phyloP scores from a whole-genome alignment of 2,329 filamentous ascomycete genomes.

The Phaeophleospora eucalypticola region DNA sequence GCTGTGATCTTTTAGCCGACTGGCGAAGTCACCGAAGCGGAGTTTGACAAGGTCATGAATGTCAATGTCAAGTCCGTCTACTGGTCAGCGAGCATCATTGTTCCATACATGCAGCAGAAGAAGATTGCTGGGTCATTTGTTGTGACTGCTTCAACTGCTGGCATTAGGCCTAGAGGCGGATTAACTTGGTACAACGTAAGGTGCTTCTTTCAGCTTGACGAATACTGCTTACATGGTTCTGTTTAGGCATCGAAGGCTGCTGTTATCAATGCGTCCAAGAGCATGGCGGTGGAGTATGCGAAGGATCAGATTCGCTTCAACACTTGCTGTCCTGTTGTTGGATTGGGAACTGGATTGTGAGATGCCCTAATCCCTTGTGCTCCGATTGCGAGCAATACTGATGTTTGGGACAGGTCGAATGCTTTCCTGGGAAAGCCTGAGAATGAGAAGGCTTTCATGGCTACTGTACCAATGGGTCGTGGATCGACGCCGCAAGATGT shows the following conservation, averaged over 20 bases:
- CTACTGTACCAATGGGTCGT: constrained; percentile 53
- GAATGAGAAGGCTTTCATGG: constrained; percentile 54
- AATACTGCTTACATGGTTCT: neutral
- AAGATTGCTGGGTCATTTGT: constrained; percentile 59
- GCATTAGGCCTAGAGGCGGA: constrained; percentile 56
- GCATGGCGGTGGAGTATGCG: constrained; percentile 69
- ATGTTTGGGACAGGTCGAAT: constrained; percentile 28
- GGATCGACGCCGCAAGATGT: constrained; percentile 60
- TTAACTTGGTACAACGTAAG: constrained; percentile 71
- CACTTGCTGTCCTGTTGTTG: constrained; percentile 53
- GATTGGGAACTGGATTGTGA: constrained; percentile 32
- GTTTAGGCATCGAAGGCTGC: constrained; percentile 42
- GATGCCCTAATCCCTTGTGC: no score
- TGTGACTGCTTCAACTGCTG: constrained; percentile 63
- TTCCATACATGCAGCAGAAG: constrained; percentile 58
- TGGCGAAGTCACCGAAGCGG: constrained; percentile 58
- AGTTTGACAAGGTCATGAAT: constrained; percentile 63
- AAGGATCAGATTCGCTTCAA: constrained; percentile 70
- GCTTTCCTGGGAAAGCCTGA: constrained; percentile 58
- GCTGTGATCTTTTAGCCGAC: constrained; percentile 42
- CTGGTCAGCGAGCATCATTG: constrained; percentile 54
- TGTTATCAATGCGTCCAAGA: constrained; percentile 57
- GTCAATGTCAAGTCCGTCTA: constrained; percentile 68
- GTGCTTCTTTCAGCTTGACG: neutral
- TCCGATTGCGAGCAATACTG: no score